Base-by-base conservation (phyloP, 371 early-diverging fungal genomes). In the Mucor indicus region DNA sequence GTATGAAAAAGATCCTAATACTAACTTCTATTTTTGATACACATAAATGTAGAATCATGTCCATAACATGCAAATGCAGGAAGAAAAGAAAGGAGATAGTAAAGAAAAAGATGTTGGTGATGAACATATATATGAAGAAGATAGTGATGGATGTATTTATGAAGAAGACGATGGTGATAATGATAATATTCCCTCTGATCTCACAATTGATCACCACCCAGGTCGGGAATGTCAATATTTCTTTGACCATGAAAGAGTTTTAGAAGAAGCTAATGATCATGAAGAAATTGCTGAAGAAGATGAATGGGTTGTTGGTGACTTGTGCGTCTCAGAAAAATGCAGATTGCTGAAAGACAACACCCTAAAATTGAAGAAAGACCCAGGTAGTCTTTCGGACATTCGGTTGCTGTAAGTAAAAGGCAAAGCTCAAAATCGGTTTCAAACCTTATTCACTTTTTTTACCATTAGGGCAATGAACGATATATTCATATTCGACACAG, bases 321-420 rank as follows among this genome's bases (percentile, higher is more conserved):
- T 46, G 46, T 24, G 12, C 16, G 27, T 46, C 37, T 24, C 46
- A 16, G 25, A 46, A 36, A 46, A 46, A 46, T 46, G 46, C 17
- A 36, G 37, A 25, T 16, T 37, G 37, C 17, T 46, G 46, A 46
- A 46, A 24, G 37, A 37, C 15, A 36, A 36, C 37, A 46, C 37
- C 4, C 35, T 35, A 24, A 32, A 8, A 45, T 23, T 45, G 23
- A 45, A 45, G 15, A 45, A 24, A 36, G 3, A n/a, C 22, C 35
- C 45, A n/a, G 45, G 45, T 23, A 45, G 45, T 23, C 45, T 45
- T 22, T 45, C 36, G 45, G 45, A 45, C 36, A 35, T 45, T 22
- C 45, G 45, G 15, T 36, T 45, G 24, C 36, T 45, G 36, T 35
- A 45, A 35, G 45, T 45, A 45, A 45, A 45, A 45, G 35, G 35